Evolutionary conservation across 2,329 filamentous ascomycete species (phyloP).

Genomic region (Colletotrichum caudatum): DNA sequence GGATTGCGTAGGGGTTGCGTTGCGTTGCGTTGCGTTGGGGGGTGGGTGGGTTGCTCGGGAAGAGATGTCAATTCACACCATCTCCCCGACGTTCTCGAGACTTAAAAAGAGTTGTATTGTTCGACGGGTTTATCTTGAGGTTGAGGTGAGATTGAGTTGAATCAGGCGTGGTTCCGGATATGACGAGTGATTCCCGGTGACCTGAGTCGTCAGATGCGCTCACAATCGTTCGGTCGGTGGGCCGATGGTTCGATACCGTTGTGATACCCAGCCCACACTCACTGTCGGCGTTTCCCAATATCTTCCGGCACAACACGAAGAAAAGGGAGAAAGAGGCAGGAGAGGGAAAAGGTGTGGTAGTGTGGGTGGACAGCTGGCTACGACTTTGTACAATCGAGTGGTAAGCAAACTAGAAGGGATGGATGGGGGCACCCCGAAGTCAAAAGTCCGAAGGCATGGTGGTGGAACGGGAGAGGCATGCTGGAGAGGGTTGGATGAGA

Average conservation of each 20-base stretch:
- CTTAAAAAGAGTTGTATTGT: constrained; percentile 3
- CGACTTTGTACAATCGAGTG: constrained; percentile 37
- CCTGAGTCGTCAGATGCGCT: constrained; percentile 38
- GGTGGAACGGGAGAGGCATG: constrained; percentile 36
- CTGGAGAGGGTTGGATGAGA: constrained; percentile 41
- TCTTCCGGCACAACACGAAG: constrained; percentile 9
- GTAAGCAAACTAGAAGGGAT: constrained; percentile 28
- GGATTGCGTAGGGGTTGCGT: neutral
- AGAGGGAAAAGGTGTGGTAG: neutral
- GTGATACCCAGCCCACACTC: constrained; percentile 33
- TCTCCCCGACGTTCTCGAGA: constrained; percentile 21
- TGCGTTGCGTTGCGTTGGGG: neutral
- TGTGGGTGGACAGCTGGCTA: constrained; percentile 27
- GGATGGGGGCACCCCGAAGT: constrained; percentile 29
- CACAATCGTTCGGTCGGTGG: constrained; percentile 38
- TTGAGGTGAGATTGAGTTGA: neutral
- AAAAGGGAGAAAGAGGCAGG: neutral
- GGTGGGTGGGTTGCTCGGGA: constrained; percentile 15
- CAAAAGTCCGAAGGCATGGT: constrained; percentile 34
- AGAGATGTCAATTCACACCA: constrained; percentile 18
- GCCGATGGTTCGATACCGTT: constrained; percentile 38
- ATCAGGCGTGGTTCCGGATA: constrained; percentile 15
- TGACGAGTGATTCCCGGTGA: constrained; percentile 30
- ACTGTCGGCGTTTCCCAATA: constrained; percentile 14
- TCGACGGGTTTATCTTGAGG: constrained; percentile 15